phyloP scores from a whole-genome alignment of 331 rosid species.

The Arachis monticola region DNA sequence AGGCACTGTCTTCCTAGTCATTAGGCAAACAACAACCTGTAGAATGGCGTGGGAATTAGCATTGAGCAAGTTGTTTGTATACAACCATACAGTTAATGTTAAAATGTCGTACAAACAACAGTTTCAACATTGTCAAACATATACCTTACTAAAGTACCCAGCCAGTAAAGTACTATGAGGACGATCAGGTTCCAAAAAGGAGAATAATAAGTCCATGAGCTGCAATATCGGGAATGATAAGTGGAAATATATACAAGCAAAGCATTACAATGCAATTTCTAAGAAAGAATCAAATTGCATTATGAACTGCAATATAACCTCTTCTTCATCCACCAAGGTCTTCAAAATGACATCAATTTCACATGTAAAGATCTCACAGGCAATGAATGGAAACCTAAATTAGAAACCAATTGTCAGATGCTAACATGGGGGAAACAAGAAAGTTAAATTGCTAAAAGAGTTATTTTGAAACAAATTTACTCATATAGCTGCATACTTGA shows the following conservation, averaged over 20 bases:
- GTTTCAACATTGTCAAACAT: constrained; percentile 27
- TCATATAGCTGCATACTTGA: constrained; percentile 64
- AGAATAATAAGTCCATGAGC: constrained; percentile 92
- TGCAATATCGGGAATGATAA: constrained; percentile 50
- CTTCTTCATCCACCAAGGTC: constrained; percentile 96
- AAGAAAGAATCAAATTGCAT: constrained; percentile 12
- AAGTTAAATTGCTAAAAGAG: constrained; percentile 1
- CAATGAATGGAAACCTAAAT: constrained; percentile 90
- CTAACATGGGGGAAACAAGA: constrained; percentile 25
- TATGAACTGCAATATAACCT: constrained; percentile 54
- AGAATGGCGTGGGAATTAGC: constrained; percentile 28
- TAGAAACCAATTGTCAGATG: constrained; percentile 40
- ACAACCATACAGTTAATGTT: neutral
- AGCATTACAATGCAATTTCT: neutral
- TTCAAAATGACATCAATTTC: constrained; percentile 98
- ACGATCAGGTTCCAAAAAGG: constrained; percentile 87
- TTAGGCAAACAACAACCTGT: constrained; percentile 90
- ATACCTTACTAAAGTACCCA: constrained; percentile 97
- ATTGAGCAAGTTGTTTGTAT: constrained; percentile 29
- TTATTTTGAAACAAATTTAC: constrained; percentile 25
- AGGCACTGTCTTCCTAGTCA: constrained; percentile 89
- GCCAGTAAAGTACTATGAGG: constrained; percentile 79
- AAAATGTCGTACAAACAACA: constrained; percentile 29
- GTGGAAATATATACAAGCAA: constrained; percentile 25
- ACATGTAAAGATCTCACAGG: constrained; percentile 95